A percentile compares a stretch with the other conserved stretches of the same genome.
These are phyloP conservation scores for Pleurotus giganteus DNA, from an alignment of 768 basidiomycete species.

Conservation along the genomic window DNA sequence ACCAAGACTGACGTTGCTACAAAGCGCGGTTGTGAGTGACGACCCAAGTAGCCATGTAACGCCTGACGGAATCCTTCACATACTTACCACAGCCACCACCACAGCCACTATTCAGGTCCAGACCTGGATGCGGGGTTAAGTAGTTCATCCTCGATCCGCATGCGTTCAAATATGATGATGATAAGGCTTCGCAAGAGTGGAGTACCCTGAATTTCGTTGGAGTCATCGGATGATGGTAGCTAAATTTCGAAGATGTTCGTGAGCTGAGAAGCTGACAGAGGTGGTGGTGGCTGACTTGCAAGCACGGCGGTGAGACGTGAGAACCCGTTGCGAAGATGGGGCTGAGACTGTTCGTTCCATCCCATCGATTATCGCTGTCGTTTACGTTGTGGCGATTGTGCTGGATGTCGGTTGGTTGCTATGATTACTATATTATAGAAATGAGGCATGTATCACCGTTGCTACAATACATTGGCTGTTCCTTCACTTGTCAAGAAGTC, in stretches of 20 bases:
- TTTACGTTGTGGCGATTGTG: not conserved
- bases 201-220: no score
- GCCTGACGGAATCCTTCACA: constrained; percentile 8
- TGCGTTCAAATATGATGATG: not conserved
- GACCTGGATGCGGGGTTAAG: not conserved
- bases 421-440: not conserved
- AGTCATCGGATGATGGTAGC: no score
- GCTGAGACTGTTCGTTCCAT: no score
- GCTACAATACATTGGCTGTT: not conserved
- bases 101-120: not conserved
- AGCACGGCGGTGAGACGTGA: no score
- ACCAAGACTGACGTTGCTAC: not conserved
- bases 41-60: not conserved
- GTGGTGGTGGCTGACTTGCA: not conserved
- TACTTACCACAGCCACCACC: constrained; percentile 4
- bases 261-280: no score
- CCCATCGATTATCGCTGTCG: not conserved
- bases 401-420: not conserved
- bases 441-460: not conserved
- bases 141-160: not conserved
- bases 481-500: not conserved
- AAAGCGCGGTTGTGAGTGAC: not conserved
- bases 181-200: no score
- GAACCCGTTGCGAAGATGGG: no score
- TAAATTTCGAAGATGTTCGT: no score